Percentiles rank a stretch among this genome's conserved stretches.
phyloP scores from a whole-genome alignment of 179 eudicot species.

The Pouteria campechiana region DNA sequence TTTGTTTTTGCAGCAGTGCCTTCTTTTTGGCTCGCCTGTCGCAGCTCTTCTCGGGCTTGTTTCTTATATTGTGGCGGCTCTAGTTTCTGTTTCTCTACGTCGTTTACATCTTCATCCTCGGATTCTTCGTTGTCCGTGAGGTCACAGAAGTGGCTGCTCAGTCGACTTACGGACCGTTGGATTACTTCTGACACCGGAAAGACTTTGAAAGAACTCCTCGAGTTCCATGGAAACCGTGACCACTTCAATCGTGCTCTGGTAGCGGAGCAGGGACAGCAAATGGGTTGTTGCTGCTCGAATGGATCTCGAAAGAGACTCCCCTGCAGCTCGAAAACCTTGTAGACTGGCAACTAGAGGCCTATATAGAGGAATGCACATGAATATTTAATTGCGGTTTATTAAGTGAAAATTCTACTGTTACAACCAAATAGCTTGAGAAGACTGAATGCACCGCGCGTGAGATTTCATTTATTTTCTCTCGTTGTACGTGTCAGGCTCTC shows the following conservation, averaged over 20 bases:
- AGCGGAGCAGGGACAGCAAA: neutral
- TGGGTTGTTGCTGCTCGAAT: neutral
- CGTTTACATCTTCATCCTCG: neutral
- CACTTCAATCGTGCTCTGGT: neutral
- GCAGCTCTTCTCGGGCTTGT: too few species aligned
- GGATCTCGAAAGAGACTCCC: constrained; percentile 6
- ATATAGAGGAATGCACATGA: too few species aligned
- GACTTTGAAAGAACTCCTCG: neutral
- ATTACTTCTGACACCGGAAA: neutral
- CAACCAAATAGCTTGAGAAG: too few species aligned
- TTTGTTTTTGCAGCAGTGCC: neutral
- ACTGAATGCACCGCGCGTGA: too few species aligned
- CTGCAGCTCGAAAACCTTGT: constrained; percentile 4
- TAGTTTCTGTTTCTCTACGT: too few species aligned
- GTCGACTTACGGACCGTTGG: neutral
- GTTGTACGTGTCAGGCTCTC: too few species aligned
- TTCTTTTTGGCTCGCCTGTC: neutral
- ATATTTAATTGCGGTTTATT: too few species aligned
- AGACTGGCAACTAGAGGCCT: neutral
- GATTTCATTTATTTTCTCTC: too few species aligned
- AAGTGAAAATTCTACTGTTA: too few species aligned
- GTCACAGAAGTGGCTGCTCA: constrained; percentile 9
- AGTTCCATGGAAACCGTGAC: constrained; percentile 2
- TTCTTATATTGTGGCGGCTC: too few species aligned
- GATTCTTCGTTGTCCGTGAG: constrained; percentile 1